These are phyloP conservation scores for Trametes cingulata DNA, from an alignment of 768 basidiomycete genomes.

Conservation along the genomic window DNA sequence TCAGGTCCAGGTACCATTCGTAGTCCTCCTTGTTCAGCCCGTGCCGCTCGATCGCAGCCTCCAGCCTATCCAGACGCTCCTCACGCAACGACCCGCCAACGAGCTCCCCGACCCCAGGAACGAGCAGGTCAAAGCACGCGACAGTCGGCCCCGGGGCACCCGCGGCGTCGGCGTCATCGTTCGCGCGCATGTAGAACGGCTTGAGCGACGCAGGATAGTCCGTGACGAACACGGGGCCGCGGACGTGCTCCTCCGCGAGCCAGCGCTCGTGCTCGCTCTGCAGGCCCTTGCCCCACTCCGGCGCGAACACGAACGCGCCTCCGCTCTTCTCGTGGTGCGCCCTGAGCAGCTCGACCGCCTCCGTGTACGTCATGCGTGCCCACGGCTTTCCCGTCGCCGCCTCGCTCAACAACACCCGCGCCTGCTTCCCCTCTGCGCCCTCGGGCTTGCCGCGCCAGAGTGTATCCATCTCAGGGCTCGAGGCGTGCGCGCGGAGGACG, in stretches of 20 bases:
- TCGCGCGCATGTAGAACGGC: slow-evolving; percentile 94
- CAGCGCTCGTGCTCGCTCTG: slow-evolving; percentile 93
- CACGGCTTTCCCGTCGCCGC: slow-evolving; percentile 44
- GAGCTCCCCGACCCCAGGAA: slow-evolving; percentile 87
- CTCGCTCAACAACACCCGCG: slow-evolving; percentile 28
- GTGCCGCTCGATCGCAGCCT: slow-evolving; percentile 47
- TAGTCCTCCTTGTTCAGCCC: slow-evolving; percentile 47
- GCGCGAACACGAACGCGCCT: slow-evolving; percentile 52
- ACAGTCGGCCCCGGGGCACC: slow-evolving; percentile 49
- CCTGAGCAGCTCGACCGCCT: slow-evolving; percentile 64
- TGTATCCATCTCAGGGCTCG: slow-evolving; percentile 34
- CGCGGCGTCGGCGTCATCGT: slow-evolving; percentile 37
- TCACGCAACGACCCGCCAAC: slow-evolving; percentile 91
- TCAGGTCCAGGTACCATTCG: slow-evolving; percentile 80
- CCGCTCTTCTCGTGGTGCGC: slow-evolving; percentile 35
- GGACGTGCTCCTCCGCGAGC: slow-evolving; percentile 68
- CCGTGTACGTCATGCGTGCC: slow-evolving; percentile 75
- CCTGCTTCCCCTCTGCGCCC: slow-evolving; percentile 38
- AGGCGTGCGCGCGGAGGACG: slow-evolving; percentile 29
- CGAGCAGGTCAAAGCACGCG: slow-evolving; percentile 94
- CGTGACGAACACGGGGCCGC: slow-evolving; percentile 86
- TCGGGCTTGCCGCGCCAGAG: slow-evolving; percentile 41
- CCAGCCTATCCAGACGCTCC: slow-evolving; percentile 60
- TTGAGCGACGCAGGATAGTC: slow-evolving; percentile 84
- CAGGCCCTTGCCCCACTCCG: slow-evolving; percentile 69